Evolutionary conservation across 352 stramenopile genomes (phyloP).

Genomic region (Blastocystis sp.): DNA sequence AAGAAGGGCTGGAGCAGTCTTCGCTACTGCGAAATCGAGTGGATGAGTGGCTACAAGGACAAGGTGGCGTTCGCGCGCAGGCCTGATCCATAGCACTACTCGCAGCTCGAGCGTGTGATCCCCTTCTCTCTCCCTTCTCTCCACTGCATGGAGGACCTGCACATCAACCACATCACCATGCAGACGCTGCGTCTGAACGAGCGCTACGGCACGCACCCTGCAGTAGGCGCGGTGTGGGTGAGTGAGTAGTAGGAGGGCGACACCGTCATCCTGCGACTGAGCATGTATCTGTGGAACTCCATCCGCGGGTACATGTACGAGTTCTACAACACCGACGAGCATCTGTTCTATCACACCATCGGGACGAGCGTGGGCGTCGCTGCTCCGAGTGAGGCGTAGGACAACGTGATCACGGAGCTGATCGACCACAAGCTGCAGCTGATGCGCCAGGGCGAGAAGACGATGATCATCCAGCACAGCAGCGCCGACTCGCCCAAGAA

Average conservation of each 20-base stretch:
- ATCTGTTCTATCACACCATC: conserved; percentile 51
- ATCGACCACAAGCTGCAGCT: conserved; percentile 67
- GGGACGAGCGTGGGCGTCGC: not conserved
- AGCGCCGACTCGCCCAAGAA: conserved; percentile 31
- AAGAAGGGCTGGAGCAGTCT: conserved; percentile 50
- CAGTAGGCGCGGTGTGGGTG: not conserved
- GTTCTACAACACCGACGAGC: conserved; percentile 58
- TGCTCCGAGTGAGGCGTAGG: not conserved
- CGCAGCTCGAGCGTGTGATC: conserved; percentile 34
- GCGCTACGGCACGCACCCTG: conserved; percentile 8
- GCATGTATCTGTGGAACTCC: conserved; percentile 66
- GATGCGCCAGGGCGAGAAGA: conserved; percentile 66
- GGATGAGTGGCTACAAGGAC: conserved; percentile 65
- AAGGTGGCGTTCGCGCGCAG: not conserved
- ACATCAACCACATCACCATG: conserved; percentile 72
- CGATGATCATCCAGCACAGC: conserved; percentile 66
- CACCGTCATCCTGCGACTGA: conserved; percentile 18
- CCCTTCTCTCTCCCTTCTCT: conserved; percentile 55
- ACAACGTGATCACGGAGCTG: conserved; percentile 52
- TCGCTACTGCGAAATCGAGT: conserved; percentile 55
- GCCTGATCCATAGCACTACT: conserved; percentile 21
- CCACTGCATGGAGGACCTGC: conserved; percentile 47
- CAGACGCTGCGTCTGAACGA: conserved; percentile 63
- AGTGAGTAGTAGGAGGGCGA: conserved; percentile 42
- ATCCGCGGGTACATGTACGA: conserved; percentile 70